Conservation (phyloP, 2,329 filamentous ascomycete genomes). For the Colletotrichum aenigma region DNA sequence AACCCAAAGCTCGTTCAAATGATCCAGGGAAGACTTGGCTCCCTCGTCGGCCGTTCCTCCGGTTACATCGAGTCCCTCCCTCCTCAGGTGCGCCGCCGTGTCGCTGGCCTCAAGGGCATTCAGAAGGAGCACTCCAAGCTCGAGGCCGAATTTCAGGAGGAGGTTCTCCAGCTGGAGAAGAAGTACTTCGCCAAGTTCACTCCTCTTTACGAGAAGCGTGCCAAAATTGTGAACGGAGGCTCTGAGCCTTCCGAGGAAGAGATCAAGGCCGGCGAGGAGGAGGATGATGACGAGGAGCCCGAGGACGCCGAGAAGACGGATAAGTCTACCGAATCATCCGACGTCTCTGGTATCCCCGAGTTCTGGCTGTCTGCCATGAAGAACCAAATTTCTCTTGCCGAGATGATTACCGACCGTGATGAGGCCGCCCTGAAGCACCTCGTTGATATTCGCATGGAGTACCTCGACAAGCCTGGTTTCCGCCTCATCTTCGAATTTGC, state of each 20-base stretch:
- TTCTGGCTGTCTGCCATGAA: constrained; percentile 99
- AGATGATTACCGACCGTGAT: constrained; percentile 98
- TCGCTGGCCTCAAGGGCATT: constrained; percentile 94
- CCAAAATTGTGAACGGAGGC: constrained; percentile 87
- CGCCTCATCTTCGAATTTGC: constrained; percentile 96
- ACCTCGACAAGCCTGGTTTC: constrained; percentile 97
- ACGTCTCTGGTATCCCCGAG: constrained; percentile 86
- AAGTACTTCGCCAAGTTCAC: constrained; percentile 99
- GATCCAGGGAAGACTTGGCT: constrained; percentile 96
- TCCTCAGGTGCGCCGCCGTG: constrained; percentile 85
- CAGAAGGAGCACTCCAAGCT: constrained; percentile 99
- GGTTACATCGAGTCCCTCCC: constrained; percentile 98
- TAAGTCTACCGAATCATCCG: constrained; percentile 54
- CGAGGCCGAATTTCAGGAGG: constrained; percentile 97
- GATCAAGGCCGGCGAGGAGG: constrained; percentile 83
- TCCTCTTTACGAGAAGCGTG: constrained; percentile 93
- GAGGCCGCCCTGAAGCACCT: constrained; percentile 91
- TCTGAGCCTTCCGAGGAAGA: constrained; percentile 87
- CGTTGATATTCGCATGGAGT: constrained; percentile 97
- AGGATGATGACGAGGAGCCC: constrained; percentile 71
- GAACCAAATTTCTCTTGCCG: constrained; percentile 95
- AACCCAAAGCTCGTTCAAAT: constrained; percentile 95
- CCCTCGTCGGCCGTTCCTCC: constrained; percentile 91
- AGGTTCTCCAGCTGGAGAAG: constrained; percentile 97
- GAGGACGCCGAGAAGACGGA: constrained; percentile 60